Conservation (phyloP, 106 monocot genomes). For the Dendrobium officinale region DNA sequence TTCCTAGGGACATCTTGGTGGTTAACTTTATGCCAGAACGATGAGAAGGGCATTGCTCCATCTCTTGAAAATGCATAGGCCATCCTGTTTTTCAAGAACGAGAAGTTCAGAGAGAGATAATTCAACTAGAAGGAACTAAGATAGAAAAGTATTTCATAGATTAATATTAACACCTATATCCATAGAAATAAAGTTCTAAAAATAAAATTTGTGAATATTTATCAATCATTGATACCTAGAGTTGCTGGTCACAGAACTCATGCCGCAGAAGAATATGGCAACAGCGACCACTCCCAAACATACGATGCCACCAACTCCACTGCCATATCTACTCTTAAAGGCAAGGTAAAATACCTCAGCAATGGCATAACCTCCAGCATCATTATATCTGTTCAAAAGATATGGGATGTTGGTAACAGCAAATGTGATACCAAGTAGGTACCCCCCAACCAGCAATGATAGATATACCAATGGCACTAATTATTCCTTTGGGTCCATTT, state of each 20-base stretch:
- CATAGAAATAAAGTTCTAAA: not conserved
- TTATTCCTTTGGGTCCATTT: conserved; percentile 85
- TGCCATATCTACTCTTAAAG: conserved; percentile 79
- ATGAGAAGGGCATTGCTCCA: conserved; percentile 89
- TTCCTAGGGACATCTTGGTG: conserved; percentile 74
- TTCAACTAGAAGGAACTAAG: not conserved
- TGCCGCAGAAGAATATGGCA: conserved; percentile 81
- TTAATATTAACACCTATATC: not conserved
- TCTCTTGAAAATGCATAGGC: conserved; percentile 95
- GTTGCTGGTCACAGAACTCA: conserved; percentile 91
- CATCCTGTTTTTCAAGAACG: conserved; percentile 34
- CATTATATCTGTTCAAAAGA: conserved; percentile 62
- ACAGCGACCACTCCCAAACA: conserved; percentile 75
- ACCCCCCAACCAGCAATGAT: conserved; percentile 79
- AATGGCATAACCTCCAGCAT: conserved; percentile 93
- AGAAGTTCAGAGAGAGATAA: not conserved
- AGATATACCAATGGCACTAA: conserved; percentile 66
- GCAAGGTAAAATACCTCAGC: conserved; percentile 79
- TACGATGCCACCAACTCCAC: conserved; percentile 70
- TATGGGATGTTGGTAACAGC: conserved; percentile 69
- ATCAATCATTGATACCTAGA: conserved; percentile 49
- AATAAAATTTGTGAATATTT: not conserved
- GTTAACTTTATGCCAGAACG: conserved; percentile 87
- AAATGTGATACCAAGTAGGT: conserved; percentile 79
- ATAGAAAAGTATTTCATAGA: not conserved